These are phyloP conservation scores for Ogataea ganodermae DNA, from an alignment of 805 yeast genomes.

Conservation along the genomic window DNA sequence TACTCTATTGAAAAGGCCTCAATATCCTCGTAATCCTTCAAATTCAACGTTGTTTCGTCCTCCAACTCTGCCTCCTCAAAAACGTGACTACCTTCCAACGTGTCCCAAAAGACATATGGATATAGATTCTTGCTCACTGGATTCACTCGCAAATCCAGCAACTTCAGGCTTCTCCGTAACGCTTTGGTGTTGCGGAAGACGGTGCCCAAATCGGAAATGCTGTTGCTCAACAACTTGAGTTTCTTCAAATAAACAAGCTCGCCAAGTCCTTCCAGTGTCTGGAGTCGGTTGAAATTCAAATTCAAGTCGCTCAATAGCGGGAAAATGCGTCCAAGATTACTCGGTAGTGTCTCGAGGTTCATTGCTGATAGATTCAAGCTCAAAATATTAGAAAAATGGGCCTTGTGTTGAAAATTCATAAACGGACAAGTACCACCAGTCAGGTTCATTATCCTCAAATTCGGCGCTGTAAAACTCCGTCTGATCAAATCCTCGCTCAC, in stretches of 20 bases:
- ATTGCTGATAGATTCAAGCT: conserved; percentile 49
- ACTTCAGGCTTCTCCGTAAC: conserved; percentile 36
- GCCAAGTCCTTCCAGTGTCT: conserved; percentile 37
- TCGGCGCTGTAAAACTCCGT: conserved; percentile 19
- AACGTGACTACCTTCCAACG: conserved; percentile 12
- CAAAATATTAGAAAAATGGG: conserved; percentile 37
- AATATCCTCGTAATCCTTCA: conserved; percentile 52
- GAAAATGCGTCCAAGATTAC: conserved; percentile 39
- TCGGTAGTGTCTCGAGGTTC: conserved; percentile 43
- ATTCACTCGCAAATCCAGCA: conserved; percentile 52
- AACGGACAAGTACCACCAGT: conserved; percentile 28
- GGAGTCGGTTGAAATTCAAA: conserved; percentile 50
- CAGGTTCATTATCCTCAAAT: conserved; percentile 39
- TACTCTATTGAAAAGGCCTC: conserved; percentile 53
- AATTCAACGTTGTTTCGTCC: conserved; percentile 38
- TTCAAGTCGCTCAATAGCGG: conserved; percentile 51
- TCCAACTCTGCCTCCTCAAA: conserved; percentile 20
- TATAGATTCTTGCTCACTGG: conserved; percentile 48
- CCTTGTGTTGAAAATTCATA: neutral
- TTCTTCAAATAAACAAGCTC: conserved; percentile 39
- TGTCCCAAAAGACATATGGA: conserved; percentile 54
- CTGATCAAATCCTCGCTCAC: conserved; percentile 26
- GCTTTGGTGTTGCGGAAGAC: conserved; percentile 36
- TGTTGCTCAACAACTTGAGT: conserved; percentile 48
- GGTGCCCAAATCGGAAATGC: conserved; percentile 37